Conservation (phyloP, 805 yeast genomes). For the Kuraishia ogatae region DNA sequence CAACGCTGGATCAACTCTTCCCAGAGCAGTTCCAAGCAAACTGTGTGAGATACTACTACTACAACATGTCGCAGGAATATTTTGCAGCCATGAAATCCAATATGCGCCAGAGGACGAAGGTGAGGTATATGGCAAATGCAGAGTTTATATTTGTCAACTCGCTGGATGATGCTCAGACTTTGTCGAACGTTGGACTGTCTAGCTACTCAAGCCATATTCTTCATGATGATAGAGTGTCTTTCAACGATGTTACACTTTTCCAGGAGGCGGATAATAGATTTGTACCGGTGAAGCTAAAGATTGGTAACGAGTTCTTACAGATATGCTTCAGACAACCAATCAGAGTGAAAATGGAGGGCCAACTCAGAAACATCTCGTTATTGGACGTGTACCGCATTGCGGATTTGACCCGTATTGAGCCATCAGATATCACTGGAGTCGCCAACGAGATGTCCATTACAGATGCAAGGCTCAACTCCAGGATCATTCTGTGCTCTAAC, state of each 20-base stretch:
- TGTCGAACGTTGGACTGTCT: slow-evolving; percentile 36
- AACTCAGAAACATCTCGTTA: slow-evolving; percentile 24
- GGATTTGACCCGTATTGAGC: slow-evolving; percentile 29
- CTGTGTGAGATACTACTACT: slow-evolving; percentile 45
- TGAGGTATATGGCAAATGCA: not conserved
- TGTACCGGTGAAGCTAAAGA: slow-evolving; percentile 51
- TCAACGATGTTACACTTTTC: slow-evolving; percentile 43
- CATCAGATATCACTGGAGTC: slow-evolving; percentile 35
- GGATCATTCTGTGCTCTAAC: slow-evolving; percentile 34
- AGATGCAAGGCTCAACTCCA: slow-evolving; percentile 23
- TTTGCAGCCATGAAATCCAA: slow-evolving; percentile 5
- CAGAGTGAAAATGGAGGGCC: slow-evolving; percentile 27
- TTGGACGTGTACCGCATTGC: slow-evolving; percentile 35
- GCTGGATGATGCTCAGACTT: slow-evolving; percentile 32
- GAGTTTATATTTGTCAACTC: slow-evolving; percentile 31
- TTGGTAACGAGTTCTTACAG: slow-evolving; percentile 66
- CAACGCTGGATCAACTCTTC: slow-evolving; percentile 21
- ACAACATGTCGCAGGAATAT: slow-evolving; percentile 31
- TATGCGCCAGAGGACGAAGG: slow-evolving; percentile 4
- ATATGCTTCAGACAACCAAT: slow-evolving; percentile 36
- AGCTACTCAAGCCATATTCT: slow-evolving; percentile 30
- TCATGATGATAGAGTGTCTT: slow-evolving; percentile 41
- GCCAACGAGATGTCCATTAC: slow-evolving; percentile 40
- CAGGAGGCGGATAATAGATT: slow-evolving; percentile 39
- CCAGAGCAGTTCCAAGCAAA: slow-evolving; percentile 44